Base-by-base conservation (phyloP, 2,329 filamentous ascomycete species). In the Arthroderma sp. region DNA sequence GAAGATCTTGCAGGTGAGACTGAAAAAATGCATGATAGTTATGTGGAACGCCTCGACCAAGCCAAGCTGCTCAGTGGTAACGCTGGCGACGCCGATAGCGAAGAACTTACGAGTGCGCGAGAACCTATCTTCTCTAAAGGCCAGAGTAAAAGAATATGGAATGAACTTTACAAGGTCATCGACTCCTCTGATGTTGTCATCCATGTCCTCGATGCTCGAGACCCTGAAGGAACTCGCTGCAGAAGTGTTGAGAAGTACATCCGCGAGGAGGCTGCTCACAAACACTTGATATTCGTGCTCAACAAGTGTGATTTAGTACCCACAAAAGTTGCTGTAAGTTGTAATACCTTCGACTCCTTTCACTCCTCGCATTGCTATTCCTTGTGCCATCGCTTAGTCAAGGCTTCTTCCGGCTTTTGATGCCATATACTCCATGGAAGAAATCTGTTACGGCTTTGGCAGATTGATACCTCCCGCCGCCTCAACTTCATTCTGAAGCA, bases 401-500 rank as follows among this genome's bases (percentile, higher is more conserved):
- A 36, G 10, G 22, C 10, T 15, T 39, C n/a, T 30, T 33, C 4
- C 22, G 8, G 15, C 33, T 1, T 32, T 10, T 27, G 9, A 36
- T 33, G 22, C 4, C 36, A 28, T 36, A 42, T 43, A 50, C 52
- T 43, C 73, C 64, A 80, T 91, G 85, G 82, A 81, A 80, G 78
- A 72, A 68, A 76, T 86, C 88, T 93, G 91, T 98, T 98, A 98
- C 85, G 86, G 83, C 83, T 79, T 86, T 95, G 91, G 91, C 82
- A 96, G 78, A 98, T 80, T 66, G 72, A 95, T 73, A 73, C 73
- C 72, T 74, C 80, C 83, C 82, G 78, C 74, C 72, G 70, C 72
- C 70, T 65, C 70, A 36, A 68, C 65, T 70, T 73, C 74, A 68
- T 76, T 77, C 70, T 77, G 77, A 73, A 68, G 65, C 66, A 66